Base-by-base conservation (phyloP, 2,329 filamentous ascomycete species). In the Nigrospora oryzae region DNA sequence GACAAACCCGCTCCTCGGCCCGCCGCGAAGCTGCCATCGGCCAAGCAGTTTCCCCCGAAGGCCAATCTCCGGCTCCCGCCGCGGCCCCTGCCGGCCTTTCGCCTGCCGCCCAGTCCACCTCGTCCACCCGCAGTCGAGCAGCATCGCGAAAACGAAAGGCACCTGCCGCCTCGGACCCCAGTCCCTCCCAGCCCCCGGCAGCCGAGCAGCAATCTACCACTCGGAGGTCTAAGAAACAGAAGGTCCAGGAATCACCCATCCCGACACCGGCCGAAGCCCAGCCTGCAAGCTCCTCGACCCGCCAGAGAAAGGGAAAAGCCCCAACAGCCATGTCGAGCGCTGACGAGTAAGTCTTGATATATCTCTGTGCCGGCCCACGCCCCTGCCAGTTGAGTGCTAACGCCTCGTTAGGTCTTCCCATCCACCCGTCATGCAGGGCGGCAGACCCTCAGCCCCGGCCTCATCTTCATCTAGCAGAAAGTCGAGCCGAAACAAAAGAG, bases 1-100 rank as follows among this genome's bases (percentile, higher is more conserved):
- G 90, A 87, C 83, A 93, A 61, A 96, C 91, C 76, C 89, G 91
- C 75, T 93, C 90, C 61, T 85, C 90, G 68, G 86, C 90, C 73
- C 89, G 89, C 75, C 35, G 36, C 15, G 42, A 33, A 38, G 42
- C 42, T 79, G 87, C 87, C 73, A 85, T 87, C 63, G 79, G 67
- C 62, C 73, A 72, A 62, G 69, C 71, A 68, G 70, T 68, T 56
- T 68, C 70, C 59, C 63, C 71, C 39, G 64, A 61, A 51, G 59
- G 57, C 42, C 53, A 59, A 40, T 55, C 65, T 58, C 57, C 23
- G 23, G 23, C 23, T 28, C 23, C 61, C 51, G 59, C 67, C 60
- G 62, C 68, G 58, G 53, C 66, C 56, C 52, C 65, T 50, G 56
- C 63, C 53, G 59, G 63, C 55, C 60, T 66, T 52, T 59, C 69